Conservation (phyloP, 2,329 filamentous ascomycete genomes). For the Epichloe bromicola region DNA sequence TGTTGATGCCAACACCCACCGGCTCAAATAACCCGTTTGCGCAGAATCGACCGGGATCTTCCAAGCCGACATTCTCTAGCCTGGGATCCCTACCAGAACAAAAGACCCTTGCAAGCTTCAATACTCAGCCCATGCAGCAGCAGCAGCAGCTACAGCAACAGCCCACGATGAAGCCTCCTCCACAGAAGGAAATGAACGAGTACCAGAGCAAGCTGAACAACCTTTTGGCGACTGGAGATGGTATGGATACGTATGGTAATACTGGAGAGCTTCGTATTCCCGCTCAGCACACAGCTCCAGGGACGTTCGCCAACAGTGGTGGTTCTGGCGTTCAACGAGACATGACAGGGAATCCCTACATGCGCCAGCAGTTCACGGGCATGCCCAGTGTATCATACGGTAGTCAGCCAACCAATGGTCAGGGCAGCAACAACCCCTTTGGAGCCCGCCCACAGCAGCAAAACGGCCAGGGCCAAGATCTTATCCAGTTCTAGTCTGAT, state of each 20-base stretch:
- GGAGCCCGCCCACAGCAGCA: conserved; percentile 36
- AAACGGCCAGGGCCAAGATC: conserved; percentile 39
- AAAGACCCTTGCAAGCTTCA: conserved; percentile 53
- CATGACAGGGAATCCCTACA: conserved; percentile 80
- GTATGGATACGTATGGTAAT: conserved; percentile 95
- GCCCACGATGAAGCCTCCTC: conserved; percentile 20
- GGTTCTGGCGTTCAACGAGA: conserved; percentile 64
- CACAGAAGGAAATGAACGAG: conserved; percentile 43
- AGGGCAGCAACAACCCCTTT: conserved; percentile 44
- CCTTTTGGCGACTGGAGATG: conserved; percentile 75
- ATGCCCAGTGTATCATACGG: conserved; percentile 49
- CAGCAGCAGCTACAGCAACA: conserved; percentile 27
- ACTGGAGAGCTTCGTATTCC: conserved; percentile 93
- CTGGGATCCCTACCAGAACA: conserved; percentile 72
- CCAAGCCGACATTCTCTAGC: conserved; percentile 48
- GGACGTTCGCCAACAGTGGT: conserved; percentile 92
- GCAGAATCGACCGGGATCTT: conserved; percentile 49
- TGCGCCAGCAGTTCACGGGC: conserved; percentile 72
- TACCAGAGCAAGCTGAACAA: conserved; percentile 71
- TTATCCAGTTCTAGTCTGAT: conserved; percentile 46
- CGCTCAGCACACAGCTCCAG: conserved; percentile 89
- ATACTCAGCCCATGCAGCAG: conserved; percentile 36
- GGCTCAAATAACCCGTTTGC: conserved; percentile 98
- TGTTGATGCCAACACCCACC: conserved; percentile 70
- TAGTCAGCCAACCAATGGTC: conserved; percentile 38